Percentiles rank a stretch among this genome's conserved stretches.
Evolutionary conservation across 1,139 yeast genomes (phyloP).

Genomic region (Trichomonascaceae sp.): DNA sequence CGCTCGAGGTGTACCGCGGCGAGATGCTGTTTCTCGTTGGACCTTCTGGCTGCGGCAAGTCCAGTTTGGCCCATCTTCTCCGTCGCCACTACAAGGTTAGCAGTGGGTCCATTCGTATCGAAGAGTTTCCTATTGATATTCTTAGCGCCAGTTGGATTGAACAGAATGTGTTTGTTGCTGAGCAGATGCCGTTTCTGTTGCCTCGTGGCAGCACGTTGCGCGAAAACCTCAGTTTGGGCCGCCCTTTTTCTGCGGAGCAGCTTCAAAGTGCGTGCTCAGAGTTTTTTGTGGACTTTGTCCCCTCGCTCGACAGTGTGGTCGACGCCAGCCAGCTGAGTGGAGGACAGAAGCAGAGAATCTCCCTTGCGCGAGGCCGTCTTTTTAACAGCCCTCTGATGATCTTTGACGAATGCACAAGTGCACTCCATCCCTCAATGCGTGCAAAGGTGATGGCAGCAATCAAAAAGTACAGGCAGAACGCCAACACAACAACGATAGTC

Average conservation of each 20-base stretch:
- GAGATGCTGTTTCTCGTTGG: constrained; percentile 59
- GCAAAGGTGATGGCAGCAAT: constrained; percentile 27
- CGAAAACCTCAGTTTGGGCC: constrained; percentile 46
- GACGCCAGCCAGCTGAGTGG: constrained; percentile 56
- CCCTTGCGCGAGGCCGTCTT: constrained; percentile 69
- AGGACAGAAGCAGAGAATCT: constrained; percentile 76
- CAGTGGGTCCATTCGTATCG: constrained; percentile 42
- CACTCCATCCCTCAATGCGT: constrained; percentile 48
- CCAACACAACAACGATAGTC: constrained; percentile 58
- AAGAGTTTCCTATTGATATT: constrained; percentile 34
- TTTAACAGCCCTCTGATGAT: constrained; percentile 62
- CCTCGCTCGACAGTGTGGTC: constrained; percentile 35
- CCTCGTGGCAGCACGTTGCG: constrained; percentile 45
- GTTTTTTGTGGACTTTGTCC: constrained; percentile 24
- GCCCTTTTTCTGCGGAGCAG: constrained; percentile 1
- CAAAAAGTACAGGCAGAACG: constrained; percentile 39
- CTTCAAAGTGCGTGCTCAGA: constrained; percentile 6
- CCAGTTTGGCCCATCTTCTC: constrained; percentile 57
- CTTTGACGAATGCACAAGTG: constrained; percentile 77
- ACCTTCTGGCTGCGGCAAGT: constrained; percentile 83
- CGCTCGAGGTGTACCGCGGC: constrained; percentile 34
- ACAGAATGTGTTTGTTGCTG: constrained; percentile 55
- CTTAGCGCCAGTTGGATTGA: constrained; percentile 42
- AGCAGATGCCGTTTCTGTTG: constrained; percentile 57
- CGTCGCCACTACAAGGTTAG: constrained; percentile 41